Evolutionary conservation across 345 rosid genomes (phyloP), one percentile per base, ranked within the genome.

Genomic region (Mercurialis annua): DNA sequence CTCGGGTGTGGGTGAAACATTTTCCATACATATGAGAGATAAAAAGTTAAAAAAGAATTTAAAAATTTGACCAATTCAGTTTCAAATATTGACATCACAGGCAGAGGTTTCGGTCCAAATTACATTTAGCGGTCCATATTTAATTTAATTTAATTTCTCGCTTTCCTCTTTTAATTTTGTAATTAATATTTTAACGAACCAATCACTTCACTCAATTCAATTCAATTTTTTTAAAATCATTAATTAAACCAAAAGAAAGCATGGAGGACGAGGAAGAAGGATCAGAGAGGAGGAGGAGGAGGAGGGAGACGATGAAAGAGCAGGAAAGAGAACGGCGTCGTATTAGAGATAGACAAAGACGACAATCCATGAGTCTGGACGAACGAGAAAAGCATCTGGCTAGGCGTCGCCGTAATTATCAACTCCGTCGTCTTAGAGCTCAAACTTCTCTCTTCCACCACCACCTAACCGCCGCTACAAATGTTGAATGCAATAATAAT

Each of bases 321-420:
- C 90, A 84, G 51, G 96, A 94, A 50, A 83, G 90, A 48, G 98
- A 91, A 54, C 79, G 94, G 24, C 78, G 99, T 27, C 92, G 99
- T 65, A 69, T 84, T 40, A 72, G 92, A 54, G 98, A 91, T 70
- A 77, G 98, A 70, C 87, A 94, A 62, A 85, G 99, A 68, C 82
- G 98, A 70, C 95, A 86, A 54, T 85, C 92, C 26, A 94, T 94
- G 98, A 91, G 86, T 76, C 80, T 75, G 30, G 93, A 87, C 46
- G 96, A 94, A 77, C 86, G 88, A 74, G 98, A 94, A 53, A 87
- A 78, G 36, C 98, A 94, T 79, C 89, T 94, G 40, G 95, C 98
- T 52, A 68, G 96, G 58, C 95, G 99, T 18, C 92, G 99, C 20
- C 81, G 84, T 63, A 91, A 94, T 66, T 91, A 94, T 59, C 95